Conservation (phyloP, 441 rosid genomes). For the Adansonia grandidieri region DNA sequence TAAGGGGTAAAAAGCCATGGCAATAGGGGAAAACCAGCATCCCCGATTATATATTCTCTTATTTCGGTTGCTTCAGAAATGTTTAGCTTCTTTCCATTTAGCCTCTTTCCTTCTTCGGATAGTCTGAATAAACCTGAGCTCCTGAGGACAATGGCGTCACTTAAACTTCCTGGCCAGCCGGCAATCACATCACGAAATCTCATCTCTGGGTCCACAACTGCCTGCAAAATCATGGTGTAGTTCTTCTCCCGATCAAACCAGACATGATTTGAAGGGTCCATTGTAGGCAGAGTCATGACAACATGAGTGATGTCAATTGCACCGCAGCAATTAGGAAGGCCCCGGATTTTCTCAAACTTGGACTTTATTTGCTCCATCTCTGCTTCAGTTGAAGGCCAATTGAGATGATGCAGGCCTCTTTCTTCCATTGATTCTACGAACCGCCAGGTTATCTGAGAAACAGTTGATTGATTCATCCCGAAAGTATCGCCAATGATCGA, state of each 20-base stretch:
- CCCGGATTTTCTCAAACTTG: conserved; percentile 27
- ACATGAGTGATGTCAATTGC: conserved; percentile 78
- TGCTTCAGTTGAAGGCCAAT: conserved; percentile 66
- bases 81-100: conserved; percentile 51
- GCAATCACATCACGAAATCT: conserved; percentile 72
- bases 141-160: conserved; percentile 60
- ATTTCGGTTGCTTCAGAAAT: conserved; percentile 52
- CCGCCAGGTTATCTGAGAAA: conserved; percentile 90
- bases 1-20: conserved; percentile 85
- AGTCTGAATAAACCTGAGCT: conserved; percentile 70
- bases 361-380: conserved; percentile 55
- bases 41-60: conserved; percentile 77
- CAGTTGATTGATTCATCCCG: conserved; percentile 80
- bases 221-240: conserved; percentile 86
- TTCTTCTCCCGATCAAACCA: conserved; percentile 79
- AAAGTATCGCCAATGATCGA: conserved; percentile 68
- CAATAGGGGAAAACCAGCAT: conserved; percentile 68
- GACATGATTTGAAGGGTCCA: conserved; percentile 60
- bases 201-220: conserved; percentile 79
- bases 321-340: conserved; percentile 86
- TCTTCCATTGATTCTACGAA: conserved; percentile 92
- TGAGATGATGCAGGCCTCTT: conserved; percentile 68
- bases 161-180: conserved; percentile 89
- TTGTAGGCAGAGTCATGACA: conserved; percentile 72
- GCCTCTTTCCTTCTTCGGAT: conserved; percentile 63